phyloP scores from a whole-genome alignment of 2,329 filamentous ascomycete genomes.

The Rugonectria rugulosa region DNA sequence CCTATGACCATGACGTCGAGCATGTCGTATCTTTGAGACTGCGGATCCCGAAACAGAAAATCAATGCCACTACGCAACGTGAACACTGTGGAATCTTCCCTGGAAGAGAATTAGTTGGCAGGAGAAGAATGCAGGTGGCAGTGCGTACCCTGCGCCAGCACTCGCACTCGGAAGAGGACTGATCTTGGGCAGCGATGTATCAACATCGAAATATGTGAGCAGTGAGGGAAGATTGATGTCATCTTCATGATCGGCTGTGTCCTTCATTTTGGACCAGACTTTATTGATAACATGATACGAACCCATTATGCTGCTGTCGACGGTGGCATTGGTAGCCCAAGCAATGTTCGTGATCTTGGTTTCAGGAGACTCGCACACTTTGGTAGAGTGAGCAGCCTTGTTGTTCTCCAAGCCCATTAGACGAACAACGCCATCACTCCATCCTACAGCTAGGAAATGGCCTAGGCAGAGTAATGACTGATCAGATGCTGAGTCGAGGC shows the following conservation, averaged over 20 bases:
- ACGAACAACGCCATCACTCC: constrained; percentile 81
- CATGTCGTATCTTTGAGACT: constrained; percentile 72
- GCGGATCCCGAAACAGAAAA: constrained; percentile 70
- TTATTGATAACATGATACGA: constrained; percentile 24
- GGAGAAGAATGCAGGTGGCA: background rate
- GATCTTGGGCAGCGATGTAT: constrained; percentile 78
- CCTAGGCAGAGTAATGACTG: constrained; percentile 51
- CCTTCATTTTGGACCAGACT: constrained; percentile 19
- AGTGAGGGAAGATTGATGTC: constrained; percentile 71
- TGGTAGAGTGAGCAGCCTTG: constrained; percentile 79
- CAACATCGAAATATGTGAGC: constrained; percentile 77
- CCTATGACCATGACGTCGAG: constrained; percentile 82
- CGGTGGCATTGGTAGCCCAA: constrained; percentile 57
- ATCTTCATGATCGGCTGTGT: constrained; percentile 17
- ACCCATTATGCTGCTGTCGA: constrained; percentile 38
- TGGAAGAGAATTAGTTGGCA: constrained; percentile 17
- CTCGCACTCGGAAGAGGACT: constrained; percentile 70
- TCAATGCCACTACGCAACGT: constrained; percentile 75
- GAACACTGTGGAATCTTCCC: constrained; percentile 68
- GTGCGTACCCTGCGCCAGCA: constrained; percentile 65
- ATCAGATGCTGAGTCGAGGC: background rate
- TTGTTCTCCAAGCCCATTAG: constrained; percentile 81
- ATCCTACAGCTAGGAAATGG: constrained; percentile 81
- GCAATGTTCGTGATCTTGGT: constrained; percentile 59
- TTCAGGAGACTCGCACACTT: constrained; percentile 54